Conservation (phyloP, 2,329 filamentous ascomycete genomes). For the Lasiodiplodia citricola region DNA sequence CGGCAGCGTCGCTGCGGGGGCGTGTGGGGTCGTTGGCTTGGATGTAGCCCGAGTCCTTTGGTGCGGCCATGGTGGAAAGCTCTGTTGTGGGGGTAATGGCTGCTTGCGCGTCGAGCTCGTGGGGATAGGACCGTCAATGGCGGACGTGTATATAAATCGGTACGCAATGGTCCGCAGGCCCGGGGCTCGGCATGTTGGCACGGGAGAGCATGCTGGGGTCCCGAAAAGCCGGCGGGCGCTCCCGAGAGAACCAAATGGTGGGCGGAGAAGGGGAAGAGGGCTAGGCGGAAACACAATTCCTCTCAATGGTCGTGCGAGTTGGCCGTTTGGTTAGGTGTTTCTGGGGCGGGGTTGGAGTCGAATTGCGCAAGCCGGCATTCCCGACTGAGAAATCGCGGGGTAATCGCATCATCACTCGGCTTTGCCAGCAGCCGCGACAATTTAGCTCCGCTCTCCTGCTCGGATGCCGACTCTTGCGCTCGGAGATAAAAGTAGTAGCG, state of each 20-base stretch:
- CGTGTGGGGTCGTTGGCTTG: conserved; percentile 22
- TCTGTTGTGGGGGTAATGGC: neutral
- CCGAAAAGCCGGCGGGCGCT: neutral
- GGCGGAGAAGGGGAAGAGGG: neutral
- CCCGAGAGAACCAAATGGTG: neutral
- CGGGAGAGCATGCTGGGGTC: neutral
- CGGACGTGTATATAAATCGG: neutral
- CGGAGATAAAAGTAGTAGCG: conserved; percentile 11
- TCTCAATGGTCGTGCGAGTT: neutral
- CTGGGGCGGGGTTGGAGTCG: neutral
- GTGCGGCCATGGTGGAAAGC: conserved; percentile 37
- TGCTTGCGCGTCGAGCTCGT: neutral
- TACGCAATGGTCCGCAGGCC: conserved; percentile 1
- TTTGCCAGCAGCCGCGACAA: neutral
- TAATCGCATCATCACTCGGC: conserved; percentile 5
- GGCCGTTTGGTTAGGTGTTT: neutral
- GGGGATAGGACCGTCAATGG: neutral
- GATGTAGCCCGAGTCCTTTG: conserved; percentile 30
- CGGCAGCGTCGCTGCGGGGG: conserved; percentile 26
- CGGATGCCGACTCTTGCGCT: conserved; percentile 7
- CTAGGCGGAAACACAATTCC: conserved; percentile 6
- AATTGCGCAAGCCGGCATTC: neutral
- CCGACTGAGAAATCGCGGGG: conserved; percentile 16
- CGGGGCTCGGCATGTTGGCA: conserved; percentile 13
- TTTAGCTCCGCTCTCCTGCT: conserved; percentile 3